Evolutionary conservation across 495 filamentous ascomycete genomes (phyloP).

Genomic region (Emericellopsis terricola): DNA sequence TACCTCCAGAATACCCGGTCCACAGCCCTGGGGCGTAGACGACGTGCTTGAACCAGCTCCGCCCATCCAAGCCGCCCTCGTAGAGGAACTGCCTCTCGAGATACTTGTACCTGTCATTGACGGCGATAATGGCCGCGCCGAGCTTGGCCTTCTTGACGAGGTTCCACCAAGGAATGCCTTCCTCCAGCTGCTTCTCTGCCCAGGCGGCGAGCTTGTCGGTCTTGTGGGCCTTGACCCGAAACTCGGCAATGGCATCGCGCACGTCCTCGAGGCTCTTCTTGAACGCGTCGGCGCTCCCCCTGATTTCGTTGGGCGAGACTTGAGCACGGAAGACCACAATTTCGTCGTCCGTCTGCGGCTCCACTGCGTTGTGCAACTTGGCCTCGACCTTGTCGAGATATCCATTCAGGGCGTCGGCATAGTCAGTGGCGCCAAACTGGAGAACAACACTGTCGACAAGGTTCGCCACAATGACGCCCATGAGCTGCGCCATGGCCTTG

Average conservation of each 20-base stretch:
- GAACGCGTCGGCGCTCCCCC: conserved; percentile 37
- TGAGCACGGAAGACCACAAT: conserved; percentile 34
- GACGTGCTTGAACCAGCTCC: conserved; percentile 88
- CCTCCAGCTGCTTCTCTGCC: conserved; percentile 45
- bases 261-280: conserved; percentile 22
- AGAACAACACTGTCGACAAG: conserved; percentile 64
- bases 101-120: conserved; percentile 52
- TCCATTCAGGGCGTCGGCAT: conserved; percentile 41
- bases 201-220: conserved; percentile 41
- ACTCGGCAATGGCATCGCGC: conserved; percentile 27
- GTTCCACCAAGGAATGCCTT: conserved; percentile 67
- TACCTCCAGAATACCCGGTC: conserved; percentile 72
- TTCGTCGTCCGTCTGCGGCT: conserved; percentile 8
- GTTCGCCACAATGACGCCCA: conserved; percentile 61
- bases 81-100: conserved; percentile 76
- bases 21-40: conserved; percentile 76
- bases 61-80: conserved; percentile 56
- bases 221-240: conserved; percentile 37
- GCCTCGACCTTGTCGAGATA: conserved; percentile 52
- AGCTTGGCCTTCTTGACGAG: conserved; percentile 51
- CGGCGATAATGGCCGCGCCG: conserved; percentile 39
- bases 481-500: conserved; percentile 58
- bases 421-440: conserved; percentile 57
- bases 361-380: conserved; percentile 27
- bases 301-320: conserved; percentile 16